Percentiles rank a stretch among this genome's conserved stretches.
phyloP scores from a whole-genome alignment of 805 yeast species.

The Metschnikowia kofuensis region DNA sequence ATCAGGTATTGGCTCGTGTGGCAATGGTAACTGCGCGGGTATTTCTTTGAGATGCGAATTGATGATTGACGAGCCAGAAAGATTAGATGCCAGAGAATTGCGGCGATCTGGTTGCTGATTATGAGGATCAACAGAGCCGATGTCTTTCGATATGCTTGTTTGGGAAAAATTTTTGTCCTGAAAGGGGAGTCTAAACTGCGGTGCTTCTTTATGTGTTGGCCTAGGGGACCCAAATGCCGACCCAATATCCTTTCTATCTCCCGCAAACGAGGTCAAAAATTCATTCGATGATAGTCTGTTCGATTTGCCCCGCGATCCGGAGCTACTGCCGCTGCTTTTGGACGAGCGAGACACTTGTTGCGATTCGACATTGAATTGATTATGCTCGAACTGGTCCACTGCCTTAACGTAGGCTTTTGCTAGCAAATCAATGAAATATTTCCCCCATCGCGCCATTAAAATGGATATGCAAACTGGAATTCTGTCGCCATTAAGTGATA shows the following conservation, averaged over 20 bases:
- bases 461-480: constrained; percentile 59
- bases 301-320: constrained; percentile 1
- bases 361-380: constrained; percentile 16
- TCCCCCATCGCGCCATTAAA: constrained; percentile 75
- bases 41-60: constrained; percentile 28
- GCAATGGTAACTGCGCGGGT: constrained; percentile 59
- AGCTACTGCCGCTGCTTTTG: constrained; percentile 12
- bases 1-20: constrained; percentile 49
- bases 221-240: constrained; percentile 22
- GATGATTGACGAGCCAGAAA: constrained; percentile 15
- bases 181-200: constrained; percentile 67
- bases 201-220: constrained; percentile 39
- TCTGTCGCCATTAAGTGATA: constrained; percentile 68
- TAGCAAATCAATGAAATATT: constrained; percentile 59
- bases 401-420: constrained; percentile 66
- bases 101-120: constrained; percentile 11
- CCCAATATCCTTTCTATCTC: constrained; percentile 16
- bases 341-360: constrained; percentile 9
- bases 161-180: constrained; percentile 40
- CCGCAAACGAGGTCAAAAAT: constrained; percentile 5
- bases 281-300: constrained; percentile 2
- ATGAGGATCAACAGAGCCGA: constrained; percentile 27
- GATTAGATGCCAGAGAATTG: constrained; percentile 8
- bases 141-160: constrained; percentile 9
- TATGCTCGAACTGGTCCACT: constrained; percentile 37